Evolutionary conservation across 202 grass and related monocot genomes (phyloP).

Genomic region (Zizania palustris): DNA sequence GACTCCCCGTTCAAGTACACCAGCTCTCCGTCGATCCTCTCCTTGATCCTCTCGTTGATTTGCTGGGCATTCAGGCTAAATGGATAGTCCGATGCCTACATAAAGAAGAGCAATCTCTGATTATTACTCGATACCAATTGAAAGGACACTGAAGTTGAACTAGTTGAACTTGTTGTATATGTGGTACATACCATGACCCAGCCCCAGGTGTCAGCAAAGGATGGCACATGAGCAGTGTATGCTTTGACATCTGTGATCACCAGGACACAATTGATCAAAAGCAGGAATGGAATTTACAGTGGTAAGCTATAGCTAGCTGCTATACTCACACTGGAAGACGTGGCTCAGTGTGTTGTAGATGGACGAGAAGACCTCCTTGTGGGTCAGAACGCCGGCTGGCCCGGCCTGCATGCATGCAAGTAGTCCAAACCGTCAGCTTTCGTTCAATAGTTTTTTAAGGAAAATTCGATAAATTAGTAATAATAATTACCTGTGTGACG

Average conservation of each 20-base stretch:
- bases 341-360: constrained; percentile 78
- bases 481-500: constrained; percentile 57
- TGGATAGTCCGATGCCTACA: constrained; percentile 70
- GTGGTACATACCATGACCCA: constrained; percentile 61
- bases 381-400: constrained; percentile 74
- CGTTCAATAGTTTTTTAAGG: too few relatives aligned
- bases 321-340: constrained; percentile 69
- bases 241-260: constrained; percentile 61
- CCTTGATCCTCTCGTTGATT: constrained; percentile 58
- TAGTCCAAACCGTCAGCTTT: too few relatives aligned
- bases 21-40: constrained; percentile 57
- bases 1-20: constrained; percentile 66
- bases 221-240: constrained; percentile 76
- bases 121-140: background rate
- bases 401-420: constrained; percentile 67
- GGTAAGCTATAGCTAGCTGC: too few relatives aligned
- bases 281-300: background rate
- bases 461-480: too few relatives aligned
- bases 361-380: constrained; percentile 86
- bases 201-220: constrained; percentile 78
- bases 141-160: background rate
- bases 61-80: constrained; percentile 56
- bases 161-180: too few relatives aligned
- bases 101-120: background rate
- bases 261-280: background rate